Evolutionary conservation across 306 rosid genomes (phyloP).

Genomic region (Quercus agrifolia): DNA sequence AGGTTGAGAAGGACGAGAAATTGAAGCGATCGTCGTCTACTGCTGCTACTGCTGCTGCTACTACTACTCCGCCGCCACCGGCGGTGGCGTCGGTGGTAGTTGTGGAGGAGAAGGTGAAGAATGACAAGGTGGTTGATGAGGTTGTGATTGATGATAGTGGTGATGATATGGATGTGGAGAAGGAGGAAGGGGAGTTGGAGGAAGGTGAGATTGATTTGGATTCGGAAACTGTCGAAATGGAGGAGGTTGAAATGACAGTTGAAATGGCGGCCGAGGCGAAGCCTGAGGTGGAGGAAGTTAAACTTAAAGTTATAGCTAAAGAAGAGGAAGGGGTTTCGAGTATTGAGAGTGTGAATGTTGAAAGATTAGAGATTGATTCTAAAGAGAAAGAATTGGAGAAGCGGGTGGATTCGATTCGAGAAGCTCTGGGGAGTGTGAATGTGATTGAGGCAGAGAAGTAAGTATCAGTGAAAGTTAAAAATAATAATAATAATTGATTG

Average conservation of each 20-base stretch:
- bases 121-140: conserved; percentile 25
- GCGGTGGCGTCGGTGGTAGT: too few relatives aligned
- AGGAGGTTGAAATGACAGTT: not conserved
- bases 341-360: conserved; percentile 13
- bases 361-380: conserved; percentile 26
- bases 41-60: not conserved
- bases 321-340: not conserved
- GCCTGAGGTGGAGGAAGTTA: too few relatives aligned
- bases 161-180: conserved; percentile 54
- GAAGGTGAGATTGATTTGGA: conserved; percentile 99
- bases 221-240: conserved; percentile 33
- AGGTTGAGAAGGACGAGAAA: conserved; percentile 45
- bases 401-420: conserved; percentile 29
- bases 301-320: too few relatives aligned
- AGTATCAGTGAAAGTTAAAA: conserved; percentile 30
- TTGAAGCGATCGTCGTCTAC: conserved; percentile 29
- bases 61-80: too few relatives aligned
- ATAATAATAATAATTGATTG: not conserved
- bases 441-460: conserved; percentile 67
- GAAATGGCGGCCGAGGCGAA: not conserved
- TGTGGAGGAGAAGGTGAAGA: not conserved
- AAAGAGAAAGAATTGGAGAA: conserved; percentile 24
- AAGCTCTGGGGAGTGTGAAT: conserved; percentile 48
- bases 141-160: conserved; percentile 31
- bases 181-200: conserved; percentile 93